phyloP scores from a whole-genome alignment of 345 rosid species.

The Pistacia atlantica region DNA sequence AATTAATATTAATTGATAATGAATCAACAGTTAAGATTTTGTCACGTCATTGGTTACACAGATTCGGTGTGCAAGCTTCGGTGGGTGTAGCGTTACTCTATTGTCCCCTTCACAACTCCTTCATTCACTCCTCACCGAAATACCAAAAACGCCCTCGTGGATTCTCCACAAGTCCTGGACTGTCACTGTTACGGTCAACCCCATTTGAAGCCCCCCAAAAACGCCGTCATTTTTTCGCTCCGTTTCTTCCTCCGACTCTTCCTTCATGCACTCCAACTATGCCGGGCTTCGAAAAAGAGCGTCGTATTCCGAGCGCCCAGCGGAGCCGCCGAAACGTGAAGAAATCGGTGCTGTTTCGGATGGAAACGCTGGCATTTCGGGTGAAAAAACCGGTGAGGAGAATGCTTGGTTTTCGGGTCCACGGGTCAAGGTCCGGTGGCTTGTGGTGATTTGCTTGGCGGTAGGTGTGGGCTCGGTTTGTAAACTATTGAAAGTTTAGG shows the following conservation, averaged over 20 bases:
- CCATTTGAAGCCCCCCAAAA: constrained; percentile 20
- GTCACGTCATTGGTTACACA: too few relatives aligned
- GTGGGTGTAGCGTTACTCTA: too few relatives aligned
- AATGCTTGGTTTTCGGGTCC: constrained; percentile 21
- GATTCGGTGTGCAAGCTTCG: too few relatives aligned
- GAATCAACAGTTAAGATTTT: too few relatives aligned
- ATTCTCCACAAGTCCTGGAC: constrained; percentile 38
- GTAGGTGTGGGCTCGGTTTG: constrained; percentile 27
- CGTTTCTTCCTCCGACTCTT: constrained; percentile 21
- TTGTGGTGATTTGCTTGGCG: constrained; percentile 39
- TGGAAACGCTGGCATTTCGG: constrained; percentile 15
- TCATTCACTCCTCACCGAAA: constrained; percentile 39
- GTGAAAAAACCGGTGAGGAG: constrained; percentile 10
- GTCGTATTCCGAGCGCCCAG: constrained; percentile 20
- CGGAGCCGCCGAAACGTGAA: constrained; percentile 17
- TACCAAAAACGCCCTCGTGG: constrained; percentile 37
- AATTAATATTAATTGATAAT: too few relatives aligned
- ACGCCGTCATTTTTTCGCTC: constrained; percentile 23
- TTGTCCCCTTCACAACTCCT: constrained; percentile 56
- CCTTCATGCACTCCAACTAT: constrained; percentile 24
- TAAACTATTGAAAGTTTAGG: background rate
- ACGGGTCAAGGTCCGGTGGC: constrained; percentile 43
- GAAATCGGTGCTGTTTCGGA: constrained; percentile 13
- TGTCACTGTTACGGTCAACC: constrained; percentile 26
- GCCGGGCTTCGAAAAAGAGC: constrained; percentile 38